Percentiles rank a stretch among this genome's conserved stretches.
These are phyloP conservation scores for Pseudogymnoascus sp. DNA, from an alignment of 2,329 filamentous ascomycete genomes.

Conservation along the genomic window DNA sequence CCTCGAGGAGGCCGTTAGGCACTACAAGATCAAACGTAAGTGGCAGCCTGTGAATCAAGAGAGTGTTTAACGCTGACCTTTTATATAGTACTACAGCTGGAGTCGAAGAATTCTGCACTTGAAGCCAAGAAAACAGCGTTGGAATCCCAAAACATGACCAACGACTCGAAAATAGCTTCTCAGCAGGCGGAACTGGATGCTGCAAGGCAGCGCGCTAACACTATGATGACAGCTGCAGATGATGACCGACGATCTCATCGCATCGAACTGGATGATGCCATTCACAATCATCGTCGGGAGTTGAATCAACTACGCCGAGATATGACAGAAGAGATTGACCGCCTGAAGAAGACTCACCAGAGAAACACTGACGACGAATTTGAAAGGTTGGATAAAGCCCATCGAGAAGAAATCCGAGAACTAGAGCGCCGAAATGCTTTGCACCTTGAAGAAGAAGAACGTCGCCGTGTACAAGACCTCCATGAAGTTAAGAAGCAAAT, in stretches of 20 bases:
- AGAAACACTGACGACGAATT: constrained; percentile 47
- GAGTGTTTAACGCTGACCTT: constrained; percentile 16
- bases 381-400: constrained; percentile 19
- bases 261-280: constrained; percentile 46
- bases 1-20: constrained; percentile 64
- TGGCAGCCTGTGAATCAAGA: constrained; percentile 17
- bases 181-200: constrained; percentile 63
- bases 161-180: constrained; percentile 41
- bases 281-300: constrained; percentile 47
- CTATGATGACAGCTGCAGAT: constrained; percentile 41
- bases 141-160: constrained; percentile 36
- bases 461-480: constrained; percentile 51
- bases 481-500: constrained; percentile 52
- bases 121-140: constrained; percentile 11
- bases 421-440: constrained; percentile 25
- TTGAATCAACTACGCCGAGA: constrained; percentile 43
- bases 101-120: not conserved
- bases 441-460: constrained; percentile 60
- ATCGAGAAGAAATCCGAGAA: constrained; percentile 22
- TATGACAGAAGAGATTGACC: constrained; percentile 47
- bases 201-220: constrained; percentile 43
- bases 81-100: constrained; percentile 3
- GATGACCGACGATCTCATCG: constrained; percentile 44
- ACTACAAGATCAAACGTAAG: constrained; percentile 56
- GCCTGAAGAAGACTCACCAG: constrained; percentile 52